These are phyloP conservation scores for Schwanniomyces sp. DNA, from an alignment of 805 yeast species.

Conservation along the genomic window DNA sequence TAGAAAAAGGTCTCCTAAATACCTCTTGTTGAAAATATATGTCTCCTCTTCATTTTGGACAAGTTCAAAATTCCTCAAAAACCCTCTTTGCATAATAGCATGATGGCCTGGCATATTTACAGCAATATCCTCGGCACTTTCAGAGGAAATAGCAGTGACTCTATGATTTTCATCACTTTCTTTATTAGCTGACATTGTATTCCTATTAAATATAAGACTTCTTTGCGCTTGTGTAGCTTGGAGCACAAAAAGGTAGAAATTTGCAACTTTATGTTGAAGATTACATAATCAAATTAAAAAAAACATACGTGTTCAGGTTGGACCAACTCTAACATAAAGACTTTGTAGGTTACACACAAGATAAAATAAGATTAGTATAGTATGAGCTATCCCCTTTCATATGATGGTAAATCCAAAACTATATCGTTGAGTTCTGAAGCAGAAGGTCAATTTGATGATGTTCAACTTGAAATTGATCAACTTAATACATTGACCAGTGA, in stretches of 20 bases:
- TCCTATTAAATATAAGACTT: no score
- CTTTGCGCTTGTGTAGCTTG: no score
- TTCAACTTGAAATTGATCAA: conserved; percentile 44
- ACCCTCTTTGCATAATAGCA: neutral
- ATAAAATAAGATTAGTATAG: neutral
- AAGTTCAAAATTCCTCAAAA: neutral
- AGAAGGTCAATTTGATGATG: conserved; percentile 21
- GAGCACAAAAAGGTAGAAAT: no score
- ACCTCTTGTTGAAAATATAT: neutral
- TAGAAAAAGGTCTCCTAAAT: neutral
- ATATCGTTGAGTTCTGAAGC: conserved; percentile 17
- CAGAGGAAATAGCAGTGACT: no score
- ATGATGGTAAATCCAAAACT: conserved; percentile 28
- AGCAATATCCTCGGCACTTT: neutral
- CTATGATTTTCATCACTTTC: no score
- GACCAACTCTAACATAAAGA: no score
- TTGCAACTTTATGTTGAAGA: neutral
- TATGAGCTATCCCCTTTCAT: conserved; percentile 23
- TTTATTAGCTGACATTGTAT: no score
- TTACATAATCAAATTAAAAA: neutral
- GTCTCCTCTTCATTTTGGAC: neutral
- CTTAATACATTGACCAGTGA: conserved; percentile 37
- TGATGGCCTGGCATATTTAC: no score
- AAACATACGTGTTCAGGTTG: conserved; percentile 1
- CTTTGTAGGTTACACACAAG: neutral